phyloP scores from a whole-genome alignment of 2,329 filamentous ascomycete species.

The Elsinoe fawcettii region DNA sequence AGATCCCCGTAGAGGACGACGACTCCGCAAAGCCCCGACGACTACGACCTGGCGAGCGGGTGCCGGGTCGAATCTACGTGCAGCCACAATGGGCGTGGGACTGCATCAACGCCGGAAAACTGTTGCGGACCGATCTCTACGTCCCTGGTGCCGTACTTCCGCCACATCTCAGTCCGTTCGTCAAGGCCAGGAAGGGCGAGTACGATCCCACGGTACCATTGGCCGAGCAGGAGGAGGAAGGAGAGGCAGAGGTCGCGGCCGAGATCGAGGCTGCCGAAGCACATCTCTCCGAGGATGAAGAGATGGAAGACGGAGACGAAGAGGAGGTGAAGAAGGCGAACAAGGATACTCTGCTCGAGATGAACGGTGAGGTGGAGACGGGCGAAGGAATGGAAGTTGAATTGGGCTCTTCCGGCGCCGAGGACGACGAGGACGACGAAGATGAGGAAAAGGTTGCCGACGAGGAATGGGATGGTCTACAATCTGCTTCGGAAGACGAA shows the following conservation, averaged over 20 bases:
- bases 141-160: slow-evolving; percentile 83
- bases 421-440: slow-evolving; percentile 35
- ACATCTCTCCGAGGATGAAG: slow-evolving; percentile 33
- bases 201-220: slow-evolving; percentile 86
- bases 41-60: slow-evolving; percentile 56
- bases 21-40: slow-evolving; percentile 39
- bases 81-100: slow-evolving; percentile 99
- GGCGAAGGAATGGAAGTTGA: slow-evolving; percentile 42
- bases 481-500: slow-evolving; percentile 45
- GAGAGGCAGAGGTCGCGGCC: slow-evolving; percentile 58
- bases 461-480: slow-evolving; percentile 40
- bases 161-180: slow-evolving; percentile 92
- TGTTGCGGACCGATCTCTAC: slow-evolving; percentile 81
- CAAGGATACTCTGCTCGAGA: slow-evolving; percentile 23
- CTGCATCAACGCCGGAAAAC: slow-evolving; percentile 81
- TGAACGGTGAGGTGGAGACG: slow-evolving; percentile 36
- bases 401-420: slow-evolving; percentile 34
- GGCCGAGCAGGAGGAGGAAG: slow-evolving; percentile 80
- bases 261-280: slow-evolving; percentile 26
- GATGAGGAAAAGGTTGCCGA: slow-evolving; percentile 41
- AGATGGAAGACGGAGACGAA: slow-evolving; percentile 35
- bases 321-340: slow-evolving; percentile 18
- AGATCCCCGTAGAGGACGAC: slow-evolving; percentile 42
- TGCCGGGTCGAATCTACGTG: slow-evolving; percentile 86
- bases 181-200: slow-evolving; percentile 74